These are phyloP conservation scores for Moesziomyces sp. DNA, from an alignment of 1,284 basidiomycete genomes.

Conservation along the genomic window DNA sequence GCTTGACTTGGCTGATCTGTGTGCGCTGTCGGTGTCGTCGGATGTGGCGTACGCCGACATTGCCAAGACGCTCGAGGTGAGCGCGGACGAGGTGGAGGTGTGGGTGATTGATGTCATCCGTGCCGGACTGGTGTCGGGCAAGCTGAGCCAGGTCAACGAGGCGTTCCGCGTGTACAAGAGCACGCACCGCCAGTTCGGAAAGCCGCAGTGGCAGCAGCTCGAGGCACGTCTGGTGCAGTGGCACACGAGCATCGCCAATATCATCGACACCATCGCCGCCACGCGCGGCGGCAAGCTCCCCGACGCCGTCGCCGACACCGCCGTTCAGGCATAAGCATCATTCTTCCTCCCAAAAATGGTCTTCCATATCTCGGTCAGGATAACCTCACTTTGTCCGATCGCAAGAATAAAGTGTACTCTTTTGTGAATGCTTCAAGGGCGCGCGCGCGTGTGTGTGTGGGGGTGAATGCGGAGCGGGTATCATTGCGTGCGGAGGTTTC, in stretches of 20 bases:
- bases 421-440: too few relatives aligned
- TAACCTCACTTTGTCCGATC: too few relatives aligned
- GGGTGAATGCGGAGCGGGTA: background rate
- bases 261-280: constrained; percentile 52
- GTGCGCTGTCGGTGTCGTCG: constrained; percentile 54
- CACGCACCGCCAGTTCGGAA: constrained; percentile 60
- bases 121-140: constrained; percentile 63
- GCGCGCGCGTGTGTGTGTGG: too few relatives aligned
- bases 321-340: constrained; percentile 10
- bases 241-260: constrained; percentile 56
- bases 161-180: constrained; percentile 64
- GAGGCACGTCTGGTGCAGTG: constrained; percentile 60
- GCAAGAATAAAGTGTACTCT: background rate
- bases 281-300: constrained; percentile 34
- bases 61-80: constrained; percentile 46
- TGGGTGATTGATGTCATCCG: constrained; percentile 68
- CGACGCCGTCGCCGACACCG: constrained; percentile 6
- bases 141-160: constrained; percentile 62
- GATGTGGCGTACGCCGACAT: constrained; percentile 62
- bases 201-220: constrained; percentile 61
- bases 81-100: constrained; percentile 58
- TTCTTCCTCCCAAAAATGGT: background rate
- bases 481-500: background rate
- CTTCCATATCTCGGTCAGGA: background rate
- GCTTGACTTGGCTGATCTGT: constrained; percentile 62